Evolutionary conservation across 768 basidiomycete species (phyloP), one percentile per base, ranked within the genome.

Genomic region (Lepiota venenata): DNA sequence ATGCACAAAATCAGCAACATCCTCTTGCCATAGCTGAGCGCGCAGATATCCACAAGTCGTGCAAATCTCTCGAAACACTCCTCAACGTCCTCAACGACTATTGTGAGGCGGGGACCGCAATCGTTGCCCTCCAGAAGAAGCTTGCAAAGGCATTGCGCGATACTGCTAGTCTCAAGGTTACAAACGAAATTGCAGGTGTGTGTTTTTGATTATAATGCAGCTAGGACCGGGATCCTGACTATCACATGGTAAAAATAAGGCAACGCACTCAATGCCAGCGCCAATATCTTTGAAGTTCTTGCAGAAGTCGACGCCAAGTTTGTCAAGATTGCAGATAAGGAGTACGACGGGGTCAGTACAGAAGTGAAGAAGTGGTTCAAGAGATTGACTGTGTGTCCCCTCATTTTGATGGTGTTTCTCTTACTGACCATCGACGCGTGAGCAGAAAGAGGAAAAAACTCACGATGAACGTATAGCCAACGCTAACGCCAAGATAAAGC

Each of bases 321-420:
- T 67, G 79, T 81, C 39, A 91, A 87, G 70, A 64, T 87, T 56
- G 79, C 79, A 11, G 86, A 88, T 60, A 90, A 82, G 69, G 89
- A 92, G 58, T 88, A 83, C 56, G 82, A 84, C 57, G 62, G 53
- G 18, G 71, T 90, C 47, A 83, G 81, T 58, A 67, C 72, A 27
- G 89, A 91, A 58, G 82, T 90, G 39, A 87, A 84, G 74, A 92
- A 88, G 62, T 91, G 89, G 88, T 85, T 91, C 75, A 91, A 88
- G 80, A 90, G 85, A 67, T 77, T 91, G 35, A 78, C 83, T 46
- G 89, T 91, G 61, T 60, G 87, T 70, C 27, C 47, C 22, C 52
- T 55, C 38, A 25, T 54, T 25, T 25, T 21, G 25, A 38, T 45
- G 36, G 42, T 10, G 25, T 32, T 52, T 49, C 52, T 47, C n/a